Percentiles rank a stretch among this genome's conserved stretches.
phyloP scores from a whole-genome alignment of 306 rosid genomes.

The Prosopis cineraria region DNA sequence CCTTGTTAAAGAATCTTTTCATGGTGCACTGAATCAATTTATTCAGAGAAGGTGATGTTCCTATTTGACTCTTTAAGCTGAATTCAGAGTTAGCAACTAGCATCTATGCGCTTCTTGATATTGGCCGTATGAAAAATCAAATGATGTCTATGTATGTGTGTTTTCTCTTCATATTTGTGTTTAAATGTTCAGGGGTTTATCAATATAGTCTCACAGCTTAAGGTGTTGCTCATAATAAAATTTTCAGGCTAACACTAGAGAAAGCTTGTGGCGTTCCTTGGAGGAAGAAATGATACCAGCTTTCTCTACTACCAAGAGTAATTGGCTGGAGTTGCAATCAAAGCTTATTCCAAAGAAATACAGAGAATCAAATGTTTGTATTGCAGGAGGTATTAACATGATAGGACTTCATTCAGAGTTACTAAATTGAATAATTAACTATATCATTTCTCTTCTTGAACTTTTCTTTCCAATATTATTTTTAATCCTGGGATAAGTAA shows the following conservation, averaged over 20 bases:
- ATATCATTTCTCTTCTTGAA: constrained; percentile 19
- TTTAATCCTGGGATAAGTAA: constrained; percentile 7
- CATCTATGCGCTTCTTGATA: constrained; percentile 6
- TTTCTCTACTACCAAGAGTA: constrained; percentile 61
- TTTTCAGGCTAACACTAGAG: constrained; percentile 75
- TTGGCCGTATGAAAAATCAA: constrained; percentile 8
- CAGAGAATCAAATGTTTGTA: constrained; percentile 76
- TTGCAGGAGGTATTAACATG: constrained; percentile 83
- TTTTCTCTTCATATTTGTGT: constrained; percentile 9
- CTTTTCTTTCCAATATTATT: constrained; percentile 5
- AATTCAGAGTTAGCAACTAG: background rate
- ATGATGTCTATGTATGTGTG: background rate
- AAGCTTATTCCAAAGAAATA: constrained; percentile 56
- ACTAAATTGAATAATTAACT: constrained; percentile 15
- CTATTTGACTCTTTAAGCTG: background rate
- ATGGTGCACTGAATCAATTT: background rate
- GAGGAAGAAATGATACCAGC: constrained; percentile 94
- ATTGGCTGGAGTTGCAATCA: constrained; percentile 95
- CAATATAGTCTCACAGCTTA: constrained; percentile 35
- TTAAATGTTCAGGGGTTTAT: background rate
- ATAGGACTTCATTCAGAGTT: constrained; percentile 32
- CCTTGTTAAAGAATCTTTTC: constrained; percentile 11
- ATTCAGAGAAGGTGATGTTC: constrained; percentile 7
- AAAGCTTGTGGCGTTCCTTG: constrained; percentile 79
- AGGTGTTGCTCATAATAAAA: constrained; percentile 36